Base-by-base conservation (phyloP, 1,284 basidiomycete genomes). In the Phaffia rhodozyma region DNA sequence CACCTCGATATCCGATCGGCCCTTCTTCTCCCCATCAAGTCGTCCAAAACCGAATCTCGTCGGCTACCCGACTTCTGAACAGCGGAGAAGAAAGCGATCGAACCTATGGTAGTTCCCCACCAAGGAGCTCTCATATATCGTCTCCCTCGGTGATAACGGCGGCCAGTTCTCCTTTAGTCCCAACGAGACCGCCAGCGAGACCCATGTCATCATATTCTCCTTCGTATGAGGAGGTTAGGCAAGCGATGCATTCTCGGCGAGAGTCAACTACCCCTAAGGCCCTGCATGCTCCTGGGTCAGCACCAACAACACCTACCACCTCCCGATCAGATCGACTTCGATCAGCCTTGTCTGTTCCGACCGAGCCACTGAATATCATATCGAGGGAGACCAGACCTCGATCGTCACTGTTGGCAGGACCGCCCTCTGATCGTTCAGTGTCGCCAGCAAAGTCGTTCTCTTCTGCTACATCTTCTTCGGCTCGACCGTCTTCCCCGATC, bases 1-100 rank as follows among this genome's bases (percentile, higher is more conserved):
- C 57, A 1, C 57, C 62, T 18, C 58, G 63, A 32, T 61, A 53
- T 29, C 50, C 59, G 13, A 50, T 47, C 23, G 23, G 34, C 5
- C 25, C 52, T 47, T 56, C 53, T 13, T 32, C 61, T 5, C 43
- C 58, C 6, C 38, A 52, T 23, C 58, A 16, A 11, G 38, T 43
- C 13, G 38, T 43, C 38, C 38, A 11, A 16, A 16, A 43, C 38
- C 38, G 38, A 11, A 43, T 43, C 5, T 43, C 38, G 13, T 43
- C 38, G 13, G 13, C 38, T 43, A 43, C 38, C 16, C 38, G 38
- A 16, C 38, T 43, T 11, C 16, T 43, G 13, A 43, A 16, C 16
- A 43, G 16, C 38, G 38, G 13, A 43, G 38, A 11, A 43, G 38
- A 43, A 43, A 43, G 38, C 16, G 38, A 43, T 43, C 38, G 38